Percentiles rank a stretch among this genome's conserved stretches.
Evolutionary conservation across 2,329 filamentous ascomycete genomes (phyloP).

Genomic region (Cyanodermella asteris): DNA sequence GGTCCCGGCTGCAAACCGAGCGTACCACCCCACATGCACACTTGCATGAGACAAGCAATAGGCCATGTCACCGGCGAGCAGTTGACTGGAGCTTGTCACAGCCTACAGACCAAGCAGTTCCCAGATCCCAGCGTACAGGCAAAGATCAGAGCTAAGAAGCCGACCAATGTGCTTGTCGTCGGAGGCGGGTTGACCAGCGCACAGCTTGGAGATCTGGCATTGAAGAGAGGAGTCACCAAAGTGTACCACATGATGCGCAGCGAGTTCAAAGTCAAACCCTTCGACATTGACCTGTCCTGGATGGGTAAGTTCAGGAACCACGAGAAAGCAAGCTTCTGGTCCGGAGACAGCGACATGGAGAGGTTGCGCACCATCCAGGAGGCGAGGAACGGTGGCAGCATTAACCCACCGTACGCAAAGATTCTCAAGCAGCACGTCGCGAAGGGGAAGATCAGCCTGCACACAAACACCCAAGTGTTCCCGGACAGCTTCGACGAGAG

Average conservation of each 20-base stretch:
- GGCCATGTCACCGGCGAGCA: slow-evolving; percentile 14
- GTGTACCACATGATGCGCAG: slow-evolving; percentile 50
- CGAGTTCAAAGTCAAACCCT: slow-evolving; percentile 41
- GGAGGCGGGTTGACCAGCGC: slow-evolving; percentile 59
- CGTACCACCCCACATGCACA: no score
- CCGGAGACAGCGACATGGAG: slow-evolving; percentile 47
- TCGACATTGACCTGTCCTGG: slow-evolving; percentile 58
- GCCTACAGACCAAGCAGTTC: slow-evolving; percentile 33
- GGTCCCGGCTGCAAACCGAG: slow-evolving; percentile 42
- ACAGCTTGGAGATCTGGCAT: slow-evolving; percentile 45
- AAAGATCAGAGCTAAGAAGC: slow-evolving; percentile 27
- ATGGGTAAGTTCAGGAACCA: slow-evolving; percentile 65
- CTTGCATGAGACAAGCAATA: no score
- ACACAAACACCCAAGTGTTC: slow-evolving; percentile 34
- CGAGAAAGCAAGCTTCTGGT: slow-evolving; percentile 57
- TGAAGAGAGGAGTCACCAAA: slow-evolving; percentile 41
- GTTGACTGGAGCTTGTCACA: slow-evolving; percentile 33
- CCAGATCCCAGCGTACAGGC: slow-evolving; percentile 29
- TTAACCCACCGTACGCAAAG: slow-evolving; percentile 47
- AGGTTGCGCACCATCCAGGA: slow-evolving; percentile 41
- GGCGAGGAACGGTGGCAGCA: slow-evolving; percentile 55
- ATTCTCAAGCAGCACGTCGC: slow-evolving; percentile 39
- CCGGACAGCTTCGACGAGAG: slow-evolving; percentile 28
- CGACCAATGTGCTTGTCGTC: slow-evolving; percentile 47
- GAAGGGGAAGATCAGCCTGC: slow-evolving; percentile 29